These are phyloP conservation scores for Heracleum sosnowskyi DNA, from an alignment of 129 eudicot species.

Conservation along the genomic window DNA sequence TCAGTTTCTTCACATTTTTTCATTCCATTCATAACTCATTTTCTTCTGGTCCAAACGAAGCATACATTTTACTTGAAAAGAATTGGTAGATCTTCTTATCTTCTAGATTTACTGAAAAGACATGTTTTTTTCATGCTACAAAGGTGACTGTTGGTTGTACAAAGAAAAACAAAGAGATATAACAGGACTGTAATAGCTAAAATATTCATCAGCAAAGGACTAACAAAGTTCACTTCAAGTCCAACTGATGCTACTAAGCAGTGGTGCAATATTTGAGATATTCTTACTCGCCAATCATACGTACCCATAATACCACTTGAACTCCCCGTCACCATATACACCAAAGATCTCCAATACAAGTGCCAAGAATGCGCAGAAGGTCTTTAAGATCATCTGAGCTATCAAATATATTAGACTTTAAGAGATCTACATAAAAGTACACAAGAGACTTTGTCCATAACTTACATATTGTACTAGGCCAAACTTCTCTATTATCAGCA, in stretches of 20 bases:
- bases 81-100: background rate
- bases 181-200: background rate
- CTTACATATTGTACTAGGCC: slow-evolving; percentile 96
- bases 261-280: background rate
- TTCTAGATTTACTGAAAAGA: background rate
- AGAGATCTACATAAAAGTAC: background rate
- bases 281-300: slow-evolving; percentile 15
- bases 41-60: background rate
- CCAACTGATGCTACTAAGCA: background rate
- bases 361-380: slow-evolving; percentile 71
- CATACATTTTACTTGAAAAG: background rate
- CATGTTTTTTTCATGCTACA: background rate
- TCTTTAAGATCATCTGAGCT: slow-evolving; percentile 89
- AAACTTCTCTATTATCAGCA: slow-evolving; percentile 69
- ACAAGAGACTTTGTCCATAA: background rate
- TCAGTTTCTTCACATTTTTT: background rate
- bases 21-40: background rate
- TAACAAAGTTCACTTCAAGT: background rate
- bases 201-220: background rate
- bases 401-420: slow-evolving; percentile 12
- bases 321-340: slow-evolving; percentile 93
- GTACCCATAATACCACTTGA: slow-evolving; percentile 85
- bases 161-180: background rate
- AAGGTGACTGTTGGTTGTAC: background rate
- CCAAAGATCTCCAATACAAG: slow-evolving; percentile 63